Base-by-base conservation (phyloP, 2,329 filamentous ascomycete species). In the Didymella arachidicola region DNA sequence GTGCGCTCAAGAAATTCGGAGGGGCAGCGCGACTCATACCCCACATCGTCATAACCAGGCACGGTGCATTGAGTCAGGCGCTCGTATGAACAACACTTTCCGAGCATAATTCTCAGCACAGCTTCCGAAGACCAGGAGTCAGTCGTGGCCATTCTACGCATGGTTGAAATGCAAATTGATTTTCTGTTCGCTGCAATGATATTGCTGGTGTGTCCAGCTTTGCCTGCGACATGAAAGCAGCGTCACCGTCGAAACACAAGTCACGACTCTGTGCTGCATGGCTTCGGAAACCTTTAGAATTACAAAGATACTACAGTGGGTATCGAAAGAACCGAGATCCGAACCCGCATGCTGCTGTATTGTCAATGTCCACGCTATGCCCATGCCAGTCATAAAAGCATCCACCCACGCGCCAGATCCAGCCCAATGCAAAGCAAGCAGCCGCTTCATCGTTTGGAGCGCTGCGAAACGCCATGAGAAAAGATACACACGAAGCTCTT, bases 21-120 rank as follows among this genome's bases (percentile, higher is more conserved):
- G 52, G 52, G 65, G 57, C 50, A 59, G 49, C 26, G 59, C 56
- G 63, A 64, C 59, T 62, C 62, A 63, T 26, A 64, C 48, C 49
- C 55, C 48, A 47, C 54, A 57, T 57, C 65, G 60, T 68, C 65
- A 66, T 62, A 53, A 19, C 53, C 49, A 54, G 43, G 57, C 25
- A 42, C 25, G 18, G 38, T 11, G 14, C 43, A 34, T 29, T 46
- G 46, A 47, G 22, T 59, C 56, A 59, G 56, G 50, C 32, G 50
- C 49, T 22, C n/a, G 11, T 34, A 30, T n/a, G 34, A 32, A 19
- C n/a, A 19, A 41, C 18, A 42, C 39, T 42, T 26, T 42, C 39
- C 22, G 12, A 11, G 39, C 32, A 25, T 10, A 18, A 36, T 7
- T 26, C 12, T 53, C 12, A 10, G 7, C 7, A 7, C 27, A 10